Conservation (phyloP, 2,329 filamentous ascomycete species). For the Aureobasidium musti region DNA sequence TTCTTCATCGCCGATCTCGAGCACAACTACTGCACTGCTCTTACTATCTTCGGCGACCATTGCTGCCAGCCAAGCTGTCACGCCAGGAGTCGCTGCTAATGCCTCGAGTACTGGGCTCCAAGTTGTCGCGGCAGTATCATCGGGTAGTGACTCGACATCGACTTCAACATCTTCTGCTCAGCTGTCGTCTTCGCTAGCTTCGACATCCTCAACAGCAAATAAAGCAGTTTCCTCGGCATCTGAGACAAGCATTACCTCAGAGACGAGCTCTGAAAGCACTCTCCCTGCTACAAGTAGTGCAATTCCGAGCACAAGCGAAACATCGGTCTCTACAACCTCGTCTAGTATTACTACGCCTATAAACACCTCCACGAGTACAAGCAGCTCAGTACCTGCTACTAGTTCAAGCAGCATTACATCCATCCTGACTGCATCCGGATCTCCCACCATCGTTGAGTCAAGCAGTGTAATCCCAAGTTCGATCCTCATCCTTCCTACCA, state of each 20-base stretch:
- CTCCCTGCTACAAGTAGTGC: not conserved
- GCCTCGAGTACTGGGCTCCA: not conserved
- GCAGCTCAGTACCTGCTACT: not conserved
- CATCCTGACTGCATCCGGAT: constrained; percentile 7
- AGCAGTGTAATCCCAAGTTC: constrained; percentile 1
- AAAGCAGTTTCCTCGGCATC: not conserved
- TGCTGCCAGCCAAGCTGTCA: constrained; percentile 3
- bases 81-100: not conserved
- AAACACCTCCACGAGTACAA: not conserved
- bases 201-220: not conserved
- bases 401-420: constrained; percentile 10
- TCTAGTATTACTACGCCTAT: not conserved
- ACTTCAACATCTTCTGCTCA: not conserved
- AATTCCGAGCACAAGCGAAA: not conserved
- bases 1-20: not conserved
- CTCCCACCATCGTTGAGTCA: not conserved
- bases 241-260: not conserved
- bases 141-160: not conserved
- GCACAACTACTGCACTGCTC: constrained; percentile 5
- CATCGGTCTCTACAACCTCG: not conserved
- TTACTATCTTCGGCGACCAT: constrained; percentile 6
- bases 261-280: not conserved
- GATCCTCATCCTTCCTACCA: constrained; percentile 19
- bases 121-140: not conserved
- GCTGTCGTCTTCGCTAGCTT: not conserved